Conservation (phyloP, 257 asterid species). For the Fraxinus americana region DNA sequence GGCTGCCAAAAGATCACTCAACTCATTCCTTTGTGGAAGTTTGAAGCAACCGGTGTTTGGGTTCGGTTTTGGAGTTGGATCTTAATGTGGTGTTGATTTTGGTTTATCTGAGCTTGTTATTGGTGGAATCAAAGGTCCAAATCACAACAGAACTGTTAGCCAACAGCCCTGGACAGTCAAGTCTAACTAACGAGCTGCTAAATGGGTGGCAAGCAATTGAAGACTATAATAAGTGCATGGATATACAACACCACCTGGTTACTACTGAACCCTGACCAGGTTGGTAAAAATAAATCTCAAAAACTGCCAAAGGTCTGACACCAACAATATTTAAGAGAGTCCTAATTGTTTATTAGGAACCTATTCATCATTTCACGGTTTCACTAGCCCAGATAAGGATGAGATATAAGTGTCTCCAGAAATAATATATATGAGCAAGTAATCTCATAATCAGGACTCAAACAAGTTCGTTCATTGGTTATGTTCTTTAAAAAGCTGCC, state of each 20-base stretch:
- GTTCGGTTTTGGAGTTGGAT: no score
- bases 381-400: background rate
- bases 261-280: background rate
- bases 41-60: no score
- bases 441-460: background rate
- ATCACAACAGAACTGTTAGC: constrained; percentile 4
- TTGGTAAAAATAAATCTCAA: background rate
- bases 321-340: background rate
- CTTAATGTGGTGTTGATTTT: no score
- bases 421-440: background rate
- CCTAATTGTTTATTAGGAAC: background rate
- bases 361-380: background rate
- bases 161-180: background rate
- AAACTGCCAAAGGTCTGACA: background rate
- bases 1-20: no score
- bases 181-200: background rate
- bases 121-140: no score
- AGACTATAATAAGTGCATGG: background rate
- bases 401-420: background rate
- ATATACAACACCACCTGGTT: background rate
- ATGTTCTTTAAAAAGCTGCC: background rate
- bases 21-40: no score
- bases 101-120: no score
- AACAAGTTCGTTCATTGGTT: background rate
- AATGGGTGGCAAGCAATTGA: background rate